Evolutionary conservation across 1,284 basidiomycete genomes (phyloP).

Genomic region (Cryptococcus hybrid): DNA sequence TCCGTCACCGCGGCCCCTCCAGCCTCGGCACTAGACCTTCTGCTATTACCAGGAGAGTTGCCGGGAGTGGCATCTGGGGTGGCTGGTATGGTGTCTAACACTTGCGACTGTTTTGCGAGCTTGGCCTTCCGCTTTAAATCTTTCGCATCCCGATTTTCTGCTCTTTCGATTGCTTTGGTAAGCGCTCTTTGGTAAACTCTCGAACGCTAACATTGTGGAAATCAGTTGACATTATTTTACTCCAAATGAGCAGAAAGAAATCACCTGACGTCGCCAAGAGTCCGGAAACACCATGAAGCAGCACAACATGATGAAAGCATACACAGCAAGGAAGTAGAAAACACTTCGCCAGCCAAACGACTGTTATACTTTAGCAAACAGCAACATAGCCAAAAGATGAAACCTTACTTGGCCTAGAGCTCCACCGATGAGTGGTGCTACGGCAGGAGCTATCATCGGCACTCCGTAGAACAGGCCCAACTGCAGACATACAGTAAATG

Average conservation of each 20-base stretch:
- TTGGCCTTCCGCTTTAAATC: conserved; percentile 23
- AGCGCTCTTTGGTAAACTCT: conserved; percentile 66
- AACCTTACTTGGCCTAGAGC: conserved; percentile 53
- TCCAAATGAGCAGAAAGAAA: not conserved
- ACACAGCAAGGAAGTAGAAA: conserved; percentile 75
- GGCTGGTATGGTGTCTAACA: conserved; percentile 26
- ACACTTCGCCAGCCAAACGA: conserved; percentile 71
- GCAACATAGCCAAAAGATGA: not conserved
- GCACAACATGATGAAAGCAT: conserved; percentile 59
- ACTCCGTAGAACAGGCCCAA: conserved; percentile 49
- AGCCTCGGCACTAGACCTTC: not conserved
- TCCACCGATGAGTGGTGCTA: conserved; percentile 71
- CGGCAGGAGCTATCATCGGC: conserved; percentile 56
- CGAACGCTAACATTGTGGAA: conserved; percentile 55
- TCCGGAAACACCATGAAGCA: conserved; percentile 70
- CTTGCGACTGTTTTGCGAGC: conserved; percentile 13
- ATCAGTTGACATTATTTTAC: not conserved
- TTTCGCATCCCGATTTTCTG: conserved; percentile 25
- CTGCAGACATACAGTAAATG: conserved; percentile 13
- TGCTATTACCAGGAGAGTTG: conserved; percentile 1
- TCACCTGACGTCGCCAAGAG: conserved; percentile 69
- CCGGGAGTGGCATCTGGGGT: conserved; percentile 27
- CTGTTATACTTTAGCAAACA: conserved; percentile 31
- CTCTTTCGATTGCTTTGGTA: conserved; percentile 40
- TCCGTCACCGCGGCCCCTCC: not conserved